Conservation (phyloP, 1,139 yeast species). For the Yamadazyma spencermartinsiae region DNA sequence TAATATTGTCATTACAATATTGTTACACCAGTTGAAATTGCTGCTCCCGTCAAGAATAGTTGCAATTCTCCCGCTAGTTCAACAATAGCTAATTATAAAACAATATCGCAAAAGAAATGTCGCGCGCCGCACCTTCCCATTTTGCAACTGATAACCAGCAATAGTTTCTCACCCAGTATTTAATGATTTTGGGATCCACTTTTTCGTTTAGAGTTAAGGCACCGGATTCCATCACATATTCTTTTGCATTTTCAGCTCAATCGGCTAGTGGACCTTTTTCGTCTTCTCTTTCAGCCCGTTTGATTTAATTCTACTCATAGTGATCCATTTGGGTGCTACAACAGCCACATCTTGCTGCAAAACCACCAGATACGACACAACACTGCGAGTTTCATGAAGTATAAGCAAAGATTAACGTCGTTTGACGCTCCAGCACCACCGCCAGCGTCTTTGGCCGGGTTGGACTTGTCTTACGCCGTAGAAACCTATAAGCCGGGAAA, state of each 20-base stretch:
- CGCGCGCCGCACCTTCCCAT: conserved; percentile 12
- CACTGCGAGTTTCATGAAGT: conserved; percentile 2
- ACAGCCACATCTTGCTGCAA: background rate
- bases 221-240: too few species aligned
- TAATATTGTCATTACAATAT: too few species aligned
- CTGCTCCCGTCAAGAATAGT: too few species aligned
- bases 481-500: conserved; percentile 29
- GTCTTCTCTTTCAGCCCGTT: too few species aligned
- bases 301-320: too few species aligned
- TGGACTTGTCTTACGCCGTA: conserved; percentile 32
- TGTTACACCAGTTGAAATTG: too few species aligned
- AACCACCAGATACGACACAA: background rate
- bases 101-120: background rate
- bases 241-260: too few species aligned
- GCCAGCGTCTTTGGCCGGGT: conserved; percentile 21
- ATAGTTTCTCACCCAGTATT: background rate
- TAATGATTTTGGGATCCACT: background rate
- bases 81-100: background rate
- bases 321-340: background rate
- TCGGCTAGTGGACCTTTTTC: too few species aligned
- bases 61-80: too few species aligned
- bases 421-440: conserved; percentile 25
- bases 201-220: too few species aligned
- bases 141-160: conserved; percentile 12
- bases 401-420: conserved; percentile 26